Evolutionary conservation across 345 rosid genomes (phyloP), one percentile per base, ranked within the genome.

Genomic region (Raphanus sativus): DNA sequence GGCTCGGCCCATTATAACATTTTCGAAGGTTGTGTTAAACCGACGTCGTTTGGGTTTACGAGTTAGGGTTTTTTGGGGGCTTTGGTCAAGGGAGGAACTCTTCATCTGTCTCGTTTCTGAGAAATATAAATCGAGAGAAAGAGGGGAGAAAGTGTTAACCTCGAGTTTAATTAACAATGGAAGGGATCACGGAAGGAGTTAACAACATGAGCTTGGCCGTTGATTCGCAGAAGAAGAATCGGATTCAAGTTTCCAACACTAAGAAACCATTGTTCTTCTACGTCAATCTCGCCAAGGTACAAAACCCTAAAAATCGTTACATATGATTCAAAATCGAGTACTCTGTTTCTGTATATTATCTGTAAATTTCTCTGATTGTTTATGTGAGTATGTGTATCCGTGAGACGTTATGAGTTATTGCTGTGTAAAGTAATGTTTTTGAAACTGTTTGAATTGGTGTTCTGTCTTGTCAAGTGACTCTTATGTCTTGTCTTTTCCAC

Each of bases 211-310:
- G 61, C 80, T 56, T 91, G 62, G 74, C 69, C 6, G 89, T 76
- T 36, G 94, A 88, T 78, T 70, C 73, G 24, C 81, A 66, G 82
- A 91, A 86, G 92, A 91, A 88, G 88, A 93, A 93, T 67, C 89
- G 97, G 63, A 91, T 93, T 86, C 97, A 93, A 55, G 98, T 93
- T 73, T 93, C 98, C 69, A 91, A 93, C 86, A 93, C 95, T 77
- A 93, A 93, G 86, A 93, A 89, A 62, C 98, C 98, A 30, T 77
- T 93, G 83, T 93, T 93, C 82, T 93, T 93, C 86, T 93, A 91
- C 81, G 97, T 93, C 80, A 93, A 91, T 85, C 97, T 93, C 83
- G 95, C 98, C 50, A 93, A 93, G 97, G 98, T 90, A 34, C 21
- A 33, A 17, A 54, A 45, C 13, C 36, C 13, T 8, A 0, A 13